These are phyloP conservation scores for Bryoglossum gracile DNA, from an alignment of 495 filamentous ascomycete species.

Conservation along the genomic window DNA sequence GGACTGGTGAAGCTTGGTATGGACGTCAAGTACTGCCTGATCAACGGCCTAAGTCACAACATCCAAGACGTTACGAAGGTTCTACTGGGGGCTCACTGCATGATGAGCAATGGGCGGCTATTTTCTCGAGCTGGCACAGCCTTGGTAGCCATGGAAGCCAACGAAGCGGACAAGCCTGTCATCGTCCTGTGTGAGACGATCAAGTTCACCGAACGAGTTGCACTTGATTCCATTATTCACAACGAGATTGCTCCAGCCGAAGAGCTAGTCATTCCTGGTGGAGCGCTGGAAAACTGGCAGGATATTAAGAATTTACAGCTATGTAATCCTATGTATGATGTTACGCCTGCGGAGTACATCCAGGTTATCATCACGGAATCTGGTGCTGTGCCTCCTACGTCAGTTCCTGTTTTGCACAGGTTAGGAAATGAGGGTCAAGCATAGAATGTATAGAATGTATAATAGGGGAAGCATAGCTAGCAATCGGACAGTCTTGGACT, in stretches of 20 bases:
- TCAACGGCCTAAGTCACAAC: constrained; percentile 64
- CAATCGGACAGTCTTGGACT: too few species aligned
- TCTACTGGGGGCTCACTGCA: constrained; percentile 79
- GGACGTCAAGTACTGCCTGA: constrained; percentile 70
- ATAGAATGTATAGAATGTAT: neutral
- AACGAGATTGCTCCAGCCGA: constrained; percentile 79
- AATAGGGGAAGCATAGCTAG: neutral
- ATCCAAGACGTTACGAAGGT: constrained; percentile 71
- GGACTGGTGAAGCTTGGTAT: constrained; percentile 61
- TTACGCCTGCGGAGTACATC: constrained; percentile 84
- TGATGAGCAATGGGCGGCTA: constrained; percentile 83
- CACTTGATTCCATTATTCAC: constrained; percentile 81
- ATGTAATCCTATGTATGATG: constrained; percentile 86
- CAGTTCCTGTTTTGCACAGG: constrained; percentile 59
- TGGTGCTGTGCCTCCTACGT: constrained; percentile 78
- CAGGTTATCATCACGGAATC: constrained; percentile 87
- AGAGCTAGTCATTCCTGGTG: constrained; percentile 42
- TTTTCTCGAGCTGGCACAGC: constrained; percentile 85
- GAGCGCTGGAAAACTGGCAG: constrained; percentile 47
- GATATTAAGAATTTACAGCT: constrained; percentile 58
- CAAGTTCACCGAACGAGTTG: constrained; percentile 89
- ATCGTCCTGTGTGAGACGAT: constrained; percentile 90
- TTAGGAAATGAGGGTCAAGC: constrained; percentile 33
- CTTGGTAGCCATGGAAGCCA: constrained; percentile 79
- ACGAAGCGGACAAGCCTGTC: constrained; percentile 66